Conservation (phyloP, 2,329 filamentous ascomycete genomes). For the Phyllosticta capitalensis region DNA sequence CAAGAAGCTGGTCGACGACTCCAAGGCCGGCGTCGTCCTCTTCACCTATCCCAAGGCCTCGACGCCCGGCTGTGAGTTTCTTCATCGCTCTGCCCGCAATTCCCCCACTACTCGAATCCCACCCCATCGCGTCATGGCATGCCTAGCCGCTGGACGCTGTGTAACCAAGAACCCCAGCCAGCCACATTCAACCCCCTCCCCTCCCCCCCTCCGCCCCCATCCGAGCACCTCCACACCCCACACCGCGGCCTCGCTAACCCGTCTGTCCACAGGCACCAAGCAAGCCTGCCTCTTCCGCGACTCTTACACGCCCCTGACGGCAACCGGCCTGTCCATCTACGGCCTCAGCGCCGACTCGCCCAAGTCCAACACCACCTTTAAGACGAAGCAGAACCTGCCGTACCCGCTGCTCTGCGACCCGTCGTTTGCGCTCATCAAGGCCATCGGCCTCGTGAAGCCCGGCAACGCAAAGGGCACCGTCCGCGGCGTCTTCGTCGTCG, state of each 20-base stretch:
- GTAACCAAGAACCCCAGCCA: background rate
- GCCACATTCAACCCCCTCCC: background rate
- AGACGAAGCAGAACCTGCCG: conserved; percentile 79
- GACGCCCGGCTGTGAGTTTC: conserved; percentile 78
- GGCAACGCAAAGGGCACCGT: conserved; percentile 59
- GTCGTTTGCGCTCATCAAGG: conserved; percentile 61
- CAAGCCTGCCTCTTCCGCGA: conserved; percentile 94
- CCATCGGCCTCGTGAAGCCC: conserved; percentile 82
- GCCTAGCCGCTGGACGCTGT: background rate
- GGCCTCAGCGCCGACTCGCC: conserved; percentile 81
- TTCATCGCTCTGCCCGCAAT: background rate
- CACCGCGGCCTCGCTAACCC: background rate
- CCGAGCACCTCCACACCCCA: background rate
- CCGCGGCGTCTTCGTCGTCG: conserved; percentile 79
- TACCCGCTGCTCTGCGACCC: conserved; percentile 86
- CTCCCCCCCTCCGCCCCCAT: background rate
- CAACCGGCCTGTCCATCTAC: conserved; percentile 75
- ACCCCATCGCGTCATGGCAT: background rate
- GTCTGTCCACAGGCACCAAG: conserved; percentile 60
- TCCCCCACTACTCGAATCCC: background rate
- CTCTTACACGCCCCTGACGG: conserved; percentile 64
- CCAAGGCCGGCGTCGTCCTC: conserved; percentile 76
- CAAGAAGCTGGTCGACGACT: conserved; percentile 70
- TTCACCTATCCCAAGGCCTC: conserved; percentile 96
- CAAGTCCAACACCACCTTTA: conserved; percentile 88